Conservation (phyloP, 2,329 filamentous ascomycete genomes). For the Geosmithia putterillii region DNA sequence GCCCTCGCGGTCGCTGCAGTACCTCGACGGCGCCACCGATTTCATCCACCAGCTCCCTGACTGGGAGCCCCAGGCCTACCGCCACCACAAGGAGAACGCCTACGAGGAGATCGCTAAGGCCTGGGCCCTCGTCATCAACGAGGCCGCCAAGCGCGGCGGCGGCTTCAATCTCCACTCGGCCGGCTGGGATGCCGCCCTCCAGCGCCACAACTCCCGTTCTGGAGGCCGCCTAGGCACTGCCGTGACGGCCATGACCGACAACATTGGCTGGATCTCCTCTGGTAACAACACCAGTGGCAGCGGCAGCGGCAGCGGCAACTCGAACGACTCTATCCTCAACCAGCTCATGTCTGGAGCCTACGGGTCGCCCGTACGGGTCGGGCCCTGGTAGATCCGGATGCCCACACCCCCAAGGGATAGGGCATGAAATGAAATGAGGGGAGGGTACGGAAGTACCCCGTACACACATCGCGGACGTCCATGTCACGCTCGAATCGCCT, state of each 20-base stretch:
- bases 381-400: slow-evolving; percentile 37
- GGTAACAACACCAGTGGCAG: slow-evolving; percentile 12
- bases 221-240: slow-evolving; percentile 71
- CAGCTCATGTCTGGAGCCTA: slow-evolving; percentile 50
- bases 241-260: slow-evolving; percentile 61
- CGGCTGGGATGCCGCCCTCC: slow-evolving; percentile 81
- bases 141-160: slow-evolving; percentile 81
- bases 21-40: slow-evolving; percentile 80
- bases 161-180: slow-evolving; percentile 83
- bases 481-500: background rate
- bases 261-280: slow-evolving; percentile 65
- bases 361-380: slow-evolving; percentile 47
- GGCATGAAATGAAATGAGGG: background rate
- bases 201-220: slow-evolving; percentile 79
- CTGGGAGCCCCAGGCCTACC: slow-evolving; percentile 81
- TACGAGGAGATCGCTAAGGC: slow-evolving; percentile 94
- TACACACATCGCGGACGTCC: background rate
- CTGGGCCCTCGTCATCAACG: slow-evolving; percentile 83
- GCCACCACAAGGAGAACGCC: slow-evolving; percentile 85
- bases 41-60: slow-evolving; percentile 82
- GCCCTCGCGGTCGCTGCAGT: slow-evolving; percentile 70
- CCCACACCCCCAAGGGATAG: background rate
- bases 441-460: too few species aligned
- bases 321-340: slow-evolving; percentile 46
- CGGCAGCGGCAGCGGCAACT: slow-evolving; percentile 13